Percentiles rank a stretch among this genome's conserved stretches.
phyloP scores from a whole-genome alignment of 495 filamentous ascomycete species.

The Aspergillus biplanus region DNA sequence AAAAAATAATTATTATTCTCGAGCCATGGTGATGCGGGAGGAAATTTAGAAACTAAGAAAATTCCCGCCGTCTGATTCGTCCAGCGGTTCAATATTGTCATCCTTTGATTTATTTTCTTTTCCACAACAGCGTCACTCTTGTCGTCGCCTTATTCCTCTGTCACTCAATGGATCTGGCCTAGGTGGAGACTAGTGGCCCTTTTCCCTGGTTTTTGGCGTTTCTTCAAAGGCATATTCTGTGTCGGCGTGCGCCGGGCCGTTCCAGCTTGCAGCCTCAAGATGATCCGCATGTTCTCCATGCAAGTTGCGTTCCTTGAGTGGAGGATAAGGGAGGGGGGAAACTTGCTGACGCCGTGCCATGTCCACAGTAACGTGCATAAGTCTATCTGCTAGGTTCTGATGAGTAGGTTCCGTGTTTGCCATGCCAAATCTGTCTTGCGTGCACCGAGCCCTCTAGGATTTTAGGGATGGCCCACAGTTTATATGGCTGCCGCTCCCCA shows the following conservation, averaged over 20 bases:
- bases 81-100: conserved; percentile 21
- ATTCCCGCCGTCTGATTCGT: conserved; percentile 40
- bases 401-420: conserved; percentile 48
- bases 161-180: conserved; percentile 27
- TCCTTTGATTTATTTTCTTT: conserved; percentile 16
- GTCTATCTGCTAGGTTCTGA: conserved; percentile 41
- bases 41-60: conserved; percentile 18
- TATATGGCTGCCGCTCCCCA: conserved; percentile 50
- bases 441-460: conserved; percentile 32
- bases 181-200: conserved; percentile 28
- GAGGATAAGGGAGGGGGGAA: conserved; percentile 41
- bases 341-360: conserved; percentile 44
- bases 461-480: conserved; percentile 43
- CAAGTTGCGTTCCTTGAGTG: conserved; percentile 39
- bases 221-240: conserved; percentile 46
- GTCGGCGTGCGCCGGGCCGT: conserved; percentile 55
- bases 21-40: too few relatives aligned
- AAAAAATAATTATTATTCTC: too few relatives aligned
- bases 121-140: conserved; percentile 20
- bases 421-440: conserved; percentile 33
- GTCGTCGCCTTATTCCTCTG: conserved; percentile 21
- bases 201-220: conserved; percentile 38
- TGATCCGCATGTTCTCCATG: conserved; percentile 53
- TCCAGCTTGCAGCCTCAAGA: conserved; percentile 57
- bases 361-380: conserved; percentile 47